Base-by-base conservation (phyloP, 805 yeast species). In the Yarrowia bubula region DNA sequence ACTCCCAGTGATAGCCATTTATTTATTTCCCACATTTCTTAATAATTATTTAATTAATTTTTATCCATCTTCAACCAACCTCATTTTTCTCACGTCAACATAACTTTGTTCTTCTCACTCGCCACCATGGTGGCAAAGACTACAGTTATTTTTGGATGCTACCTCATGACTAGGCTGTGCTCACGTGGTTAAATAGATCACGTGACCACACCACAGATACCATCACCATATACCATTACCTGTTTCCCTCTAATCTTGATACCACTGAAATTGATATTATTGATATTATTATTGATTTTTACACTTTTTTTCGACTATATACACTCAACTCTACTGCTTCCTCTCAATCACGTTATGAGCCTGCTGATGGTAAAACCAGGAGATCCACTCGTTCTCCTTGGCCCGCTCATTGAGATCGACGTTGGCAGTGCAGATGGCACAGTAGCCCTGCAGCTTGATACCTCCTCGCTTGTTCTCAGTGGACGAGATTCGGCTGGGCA, bases 311-410 rank as follows among this genome's bases (percentile, higher is more conserved):
- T 2, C 6, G 32, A 13, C 58, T 50, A 38, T 51, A 28, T 38
- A 15, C 44, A 44, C 47, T 46, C 44, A 22, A 6, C 28, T 38
- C 42, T 53, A 38, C 15, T 53, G 41, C 41, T 58, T 58, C 1
- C 64, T 8, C 33, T 43, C 64, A 1, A 43, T 41, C 31, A 48
- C 51, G n/a, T 58, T 58, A 8, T 58, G 64, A 9, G 50, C 64
- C 43, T 58, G 64, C 51, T 58, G 64, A 28, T 58, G 64, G 39
- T 42, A 58, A 35, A 58, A 58, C 64, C 64, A 58, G 35, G 64
- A 33, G 43, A 58, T 44, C 64, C 64, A 58, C 35, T 58, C 64
- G 42, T 44, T 43, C 14, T 43, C 51, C 35, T 58, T 58, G 42
- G 51, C 64, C 13, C 64, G 64, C 35, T 58, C 64, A 35, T 58